A percentile compares a stretch with the other conserved stretches of the same genome.
Evolutionary conservation across 148 eudicot species (phyloP).

Genomic region (Simmondsia chinensis): DNA sequence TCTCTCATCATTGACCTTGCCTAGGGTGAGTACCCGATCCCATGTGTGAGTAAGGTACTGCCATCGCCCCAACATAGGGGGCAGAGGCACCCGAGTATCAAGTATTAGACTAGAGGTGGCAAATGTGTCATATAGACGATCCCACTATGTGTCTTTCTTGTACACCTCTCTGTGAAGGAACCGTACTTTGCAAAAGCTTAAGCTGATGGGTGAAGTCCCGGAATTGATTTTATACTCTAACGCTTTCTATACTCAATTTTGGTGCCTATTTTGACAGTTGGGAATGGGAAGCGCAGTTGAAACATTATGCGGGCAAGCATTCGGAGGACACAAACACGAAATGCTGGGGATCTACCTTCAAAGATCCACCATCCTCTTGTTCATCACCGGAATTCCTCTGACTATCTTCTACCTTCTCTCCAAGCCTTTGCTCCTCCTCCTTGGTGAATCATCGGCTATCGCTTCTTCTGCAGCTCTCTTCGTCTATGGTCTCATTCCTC

Average conservation of each 20-base stretch:
- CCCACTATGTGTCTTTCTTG: too few relatives aligned
- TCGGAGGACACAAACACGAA: constrained; percentile 34
- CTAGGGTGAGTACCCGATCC: too few relatives aligned
- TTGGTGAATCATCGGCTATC: constrained; percentile 34
- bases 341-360: constrained; percentile 46
- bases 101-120: too few relatives aligned
- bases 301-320: constrained; percentile 56
- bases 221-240: background rate
- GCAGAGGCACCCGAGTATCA: too few relatives aligned
- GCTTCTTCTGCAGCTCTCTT: constrained; percentile 30
- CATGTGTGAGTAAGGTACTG: too few relatives aligned
- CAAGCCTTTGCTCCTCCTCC: constrained; percentile 20
- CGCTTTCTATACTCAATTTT: too few relatives aligned
- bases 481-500: constrained; percentile 43
- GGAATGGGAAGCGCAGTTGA: constrained; percentile 69
- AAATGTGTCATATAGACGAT: too few relatives aligned
- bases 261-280: constrained; percentile 21
- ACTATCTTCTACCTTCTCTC: constrained; percentile 30
- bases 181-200: too few relatives aligned
- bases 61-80: too few relatives aligned
- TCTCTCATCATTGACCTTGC: too few relatives aligned
- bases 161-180: too few relatives aligned
- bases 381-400: constrained; percentile 24
- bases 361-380: constrained; percentile 34
- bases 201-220: too few relatives aligned